phyloP scores from a whole-genome alignment of 257 asterid genomes.

The Capsicum pubescens region DNA sequence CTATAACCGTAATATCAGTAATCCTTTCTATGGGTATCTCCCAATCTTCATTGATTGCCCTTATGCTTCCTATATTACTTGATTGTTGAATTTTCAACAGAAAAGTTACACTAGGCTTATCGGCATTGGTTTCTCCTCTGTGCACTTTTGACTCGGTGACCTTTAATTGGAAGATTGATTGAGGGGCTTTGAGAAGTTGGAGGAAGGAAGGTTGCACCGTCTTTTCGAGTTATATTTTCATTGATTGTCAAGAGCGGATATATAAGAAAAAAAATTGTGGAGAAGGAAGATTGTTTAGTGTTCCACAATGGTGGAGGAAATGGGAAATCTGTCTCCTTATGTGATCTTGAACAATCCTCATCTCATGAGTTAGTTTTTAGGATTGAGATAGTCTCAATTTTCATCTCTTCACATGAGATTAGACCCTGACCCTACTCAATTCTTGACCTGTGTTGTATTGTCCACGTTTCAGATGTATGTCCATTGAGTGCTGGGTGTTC shows the following conservation, averaged over 20 bases:
- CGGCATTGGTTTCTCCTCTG: neutral
- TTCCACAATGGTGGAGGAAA: too few relatives aligned
- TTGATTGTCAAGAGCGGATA: neutral
- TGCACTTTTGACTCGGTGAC: neutral
- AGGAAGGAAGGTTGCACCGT: neutral
- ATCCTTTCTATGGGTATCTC: neutral
- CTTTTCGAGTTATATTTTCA: neutral
- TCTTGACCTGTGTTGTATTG: too few relatives aligned
- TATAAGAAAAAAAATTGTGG: too few relatives aligned
- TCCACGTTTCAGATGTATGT: too few relatives aligned
- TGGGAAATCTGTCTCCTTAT: too few relatives aligned
- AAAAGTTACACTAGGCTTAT: neutral
- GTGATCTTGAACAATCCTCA: too few relatives aligned
- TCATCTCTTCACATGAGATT: too few relatives aligned
- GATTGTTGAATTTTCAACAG: neutral
- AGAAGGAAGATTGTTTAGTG: too few relatives aligned
- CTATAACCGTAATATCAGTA: neutral
- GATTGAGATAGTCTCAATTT: neutral
- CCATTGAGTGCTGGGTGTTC: too few relatives aligned
- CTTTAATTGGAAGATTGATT: constrained; percentile 3
- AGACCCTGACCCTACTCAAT: too few relatives aligned
- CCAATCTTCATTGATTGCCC: neutral
- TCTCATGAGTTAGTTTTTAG: too few relatives aligned
- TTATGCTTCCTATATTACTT: neutral
- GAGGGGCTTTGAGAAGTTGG: neutral